Conservation (phyloP, 2,329 filamentous ascomycete genomes). For the Exserohilum turcica region DNA sequence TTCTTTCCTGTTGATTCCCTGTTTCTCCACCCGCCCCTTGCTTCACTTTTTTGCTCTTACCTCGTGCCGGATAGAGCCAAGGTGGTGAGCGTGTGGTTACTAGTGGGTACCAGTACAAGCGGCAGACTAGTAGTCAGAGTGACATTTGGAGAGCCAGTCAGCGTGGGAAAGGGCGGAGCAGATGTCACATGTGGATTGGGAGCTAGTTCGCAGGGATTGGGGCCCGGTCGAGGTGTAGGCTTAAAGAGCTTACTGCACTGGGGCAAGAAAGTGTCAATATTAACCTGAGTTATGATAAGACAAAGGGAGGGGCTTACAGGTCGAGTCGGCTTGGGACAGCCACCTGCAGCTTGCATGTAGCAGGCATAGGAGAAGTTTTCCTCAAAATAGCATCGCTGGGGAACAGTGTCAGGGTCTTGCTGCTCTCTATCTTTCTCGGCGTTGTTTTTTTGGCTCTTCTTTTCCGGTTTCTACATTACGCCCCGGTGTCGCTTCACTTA, state of each 20-base stretch:
- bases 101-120: not conserved
- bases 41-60: not conserved
- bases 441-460: not conserved
- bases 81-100: constrained; percentile 8
- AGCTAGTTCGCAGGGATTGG: constrained; percentile 35
- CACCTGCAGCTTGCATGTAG: constrained; percentile 34
- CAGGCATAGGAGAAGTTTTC: constrained; percentile 38
- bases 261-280: not conserved
- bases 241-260: constrained; percentile 33
- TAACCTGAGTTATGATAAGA: not conserved
- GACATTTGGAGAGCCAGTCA: constrained; percentile 6
- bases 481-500: constrained; percentile 14
- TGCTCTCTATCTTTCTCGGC: not conserved
- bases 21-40: too few species aligned
- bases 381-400: constrained; percentile 37
- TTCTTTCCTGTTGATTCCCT: too few species aligned
- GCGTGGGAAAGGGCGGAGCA: constrained; percentile 1
- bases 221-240: constrained; percentile 32
- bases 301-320: constrained; percentile 22
- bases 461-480: not conserved
- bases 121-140: constrained; percentile 12
- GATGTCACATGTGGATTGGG: constrained; percentile 14
- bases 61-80: not conserved
- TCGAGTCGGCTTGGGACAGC: constrained; percentile 36
- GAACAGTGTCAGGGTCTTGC: constrained; percentile 6